Conservation (phyloP, 352 stramenopile species). For the Pythium plurisporium region DNA sequence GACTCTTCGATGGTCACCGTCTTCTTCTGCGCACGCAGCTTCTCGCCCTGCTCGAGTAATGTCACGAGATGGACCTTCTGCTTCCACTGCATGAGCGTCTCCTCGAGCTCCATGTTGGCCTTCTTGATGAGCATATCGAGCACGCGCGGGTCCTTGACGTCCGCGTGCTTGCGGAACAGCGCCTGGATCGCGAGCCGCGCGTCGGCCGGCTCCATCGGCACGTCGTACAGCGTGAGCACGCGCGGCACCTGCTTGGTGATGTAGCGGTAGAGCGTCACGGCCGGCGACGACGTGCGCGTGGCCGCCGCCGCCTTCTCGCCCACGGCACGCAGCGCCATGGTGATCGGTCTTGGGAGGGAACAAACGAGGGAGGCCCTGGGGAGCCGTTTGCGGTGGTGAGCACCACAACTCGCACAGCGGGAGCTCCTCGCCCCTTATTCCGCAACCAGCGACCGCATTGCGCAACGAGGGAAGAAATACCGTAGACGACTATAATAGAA, state of each 20-base stretch:
- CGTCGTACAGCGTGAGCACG: slow-evolving; percentile 97
- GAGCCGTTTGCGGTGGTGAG: no score
- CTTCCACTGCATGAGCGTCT: slow-evolving; percentile 97
- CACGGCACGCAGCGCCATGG: slow-evolving; percentile 77
- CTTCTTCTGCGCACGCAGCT: slow-evolving; percentile 50
- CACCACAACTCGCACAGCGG: no score
- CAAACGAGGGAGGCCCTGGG: no score
- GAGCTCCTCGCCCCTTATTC: no score
- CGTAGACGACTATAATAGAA: no score
- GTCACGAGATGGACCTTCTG: slow-evolving; percentile 94
- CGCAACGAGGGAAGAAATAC: no score
- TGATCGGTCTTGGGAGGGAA: no score
- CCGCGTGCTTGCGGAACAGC: slow-evolving; percentile 93
- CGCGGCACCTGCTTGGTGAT: slow-evolving; percentile 92
- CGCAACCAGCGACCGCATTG: no score
- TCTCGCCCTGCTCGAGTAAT: slow-evolving; percentile 62
- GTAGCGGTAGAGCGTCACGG: slow-evolving; percentile 86
- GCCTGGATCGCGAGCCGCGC: slow-evolving; percentile 87
- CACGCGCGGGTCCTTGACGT: slow-evolving; percentile 93
- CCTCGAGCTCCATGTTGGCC: slow-evolving; percentile 97
- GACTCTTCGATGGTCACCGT: slow-evolving; percentile 46
- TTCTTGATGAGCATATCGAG: slow-evolving; percentile 96
- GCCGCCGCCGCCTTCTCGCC: slow-evolving; percentile 58
- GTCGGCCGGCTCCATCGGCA: slow-evolving; percentile 90
- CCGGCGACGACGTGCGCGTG: slow-evolving; percentile 42